Base-by-base conservation (phyloP, 2,329 filamentous ascomycete genomes). In the Penicillium glabrum region DNA sequence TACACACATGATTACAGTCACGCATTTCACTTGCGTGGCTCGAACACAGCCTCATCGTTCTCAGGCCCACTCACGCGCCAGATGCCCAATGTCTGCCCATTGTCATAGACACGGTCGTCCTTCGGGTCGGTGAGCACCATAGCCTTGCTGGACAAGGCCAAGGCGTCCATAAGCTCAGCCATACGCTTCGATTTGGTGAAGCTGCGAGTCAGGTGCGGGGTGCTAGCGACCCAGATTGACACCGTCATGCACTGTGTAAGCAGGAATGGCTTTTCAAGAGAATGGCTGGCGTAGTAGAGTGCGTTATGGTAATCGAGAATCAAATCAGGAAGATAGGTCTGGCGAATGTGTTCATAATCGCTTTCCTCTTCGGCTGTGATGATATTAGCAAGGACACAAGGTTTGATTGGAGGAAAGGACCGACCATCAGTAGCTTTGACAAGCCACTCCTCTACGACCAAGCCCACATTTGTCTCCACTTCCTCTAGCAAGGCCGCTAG, bases 201-300 rank as follows among this genome's bases (percentile, higher is more conserved):
- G 45, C 84, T 82, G 24, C 79, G 75, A 1, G 88, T 85, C 41
- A 93, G 75, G 63, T 88, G 86, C 24, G 86, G 86, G 58, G 82
- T 83, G 61, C 87, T 85, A 55, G 89, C 86, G 2, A 93, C 91
- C 50, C 96, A 83, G 2, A 87, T 86, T 1, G 91, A 88, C 16
- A 99, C 80, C 57, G 96, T 90, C 89, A 99, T 93, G 67, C 88
- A 90, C 69, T 93, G 87, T 26, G 95, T 82, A 19, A 96, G 81
- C 62, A 89, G 84, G 57, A 93, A 90, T 44, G 91, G 57, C n/a
- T 60, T 86, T 46, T 86, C 88, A 44, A 96, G 79, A 48, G 85
- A 82, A 46, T 86, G 87, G 3, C 91, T 91, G 0, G 89, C 89
- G 68, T 89, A 89, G 71, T 96, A 89, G 49, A 98, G 79, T 1